Evolutionary conservation across 78 protist genomes (phyloP).

Genomic region (Bigelowiella natans): DNA sequence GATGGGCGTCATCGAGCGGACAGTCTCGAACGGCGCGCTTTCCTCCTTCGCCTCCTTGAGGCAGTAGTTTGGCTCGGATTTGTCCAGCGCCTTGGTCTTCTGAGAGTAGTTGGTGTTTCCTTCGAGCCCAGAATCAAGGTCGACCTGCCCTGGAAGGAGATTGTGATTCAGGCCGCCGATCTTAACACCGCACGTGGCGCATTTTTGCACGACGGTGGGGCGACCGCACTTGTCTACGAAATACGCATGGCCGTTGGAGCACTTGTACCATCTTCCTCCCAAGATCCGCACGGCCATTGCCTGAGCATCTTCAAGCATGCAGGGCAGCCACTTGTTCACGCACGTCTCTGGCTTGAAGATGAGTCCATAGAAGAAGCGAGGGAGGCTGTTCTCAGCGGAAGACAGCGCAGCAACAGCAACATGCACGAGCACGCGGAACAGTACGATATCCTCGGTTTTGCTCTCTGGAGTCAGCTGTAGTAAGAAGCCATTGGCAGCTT

Average conservation of each 20-base stretch:
- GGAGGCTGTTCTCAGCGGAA: neutral
- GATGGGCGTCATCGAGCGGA: neutral
- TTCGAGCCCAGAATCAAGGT: neutral
- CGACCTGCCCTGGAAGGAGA: neutral
- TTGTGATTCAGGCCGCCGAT: neutral
- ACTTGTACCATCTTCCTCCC: constrained; percentile 2
- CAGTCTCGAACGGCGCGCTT: neutral
- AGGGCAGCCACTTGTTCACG: neutral
- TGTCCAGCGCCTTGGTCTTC: neutral
- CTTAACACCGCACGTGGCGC: neutral
- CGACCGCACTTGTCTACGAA: neutral
- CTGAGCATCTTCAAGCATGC: neutral
- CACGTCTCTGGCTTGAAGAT: neutral
- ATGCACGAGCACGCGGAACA: neutral
- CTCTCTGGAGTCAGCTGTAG: neutral
- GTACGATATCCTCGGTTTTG: neutral
- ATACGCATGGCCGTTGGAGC: neutral
- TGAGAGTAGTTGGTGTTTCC: constrained; percentile 13
- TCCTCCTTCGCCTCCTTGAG: neutral
- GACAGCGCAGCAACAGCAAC: neutral
- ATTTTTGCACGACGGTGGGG: neutral
- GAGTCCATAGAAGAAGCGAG: neutral
- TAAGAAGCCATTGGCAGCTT: neutral
- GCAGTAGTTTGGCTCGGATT: neutral
- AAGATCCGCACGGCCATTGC: constrained; percentile 3